Conservation (phyloP, 2,329 filamentous ascomycete genomes). For the Truncatella angustata region DNA sequence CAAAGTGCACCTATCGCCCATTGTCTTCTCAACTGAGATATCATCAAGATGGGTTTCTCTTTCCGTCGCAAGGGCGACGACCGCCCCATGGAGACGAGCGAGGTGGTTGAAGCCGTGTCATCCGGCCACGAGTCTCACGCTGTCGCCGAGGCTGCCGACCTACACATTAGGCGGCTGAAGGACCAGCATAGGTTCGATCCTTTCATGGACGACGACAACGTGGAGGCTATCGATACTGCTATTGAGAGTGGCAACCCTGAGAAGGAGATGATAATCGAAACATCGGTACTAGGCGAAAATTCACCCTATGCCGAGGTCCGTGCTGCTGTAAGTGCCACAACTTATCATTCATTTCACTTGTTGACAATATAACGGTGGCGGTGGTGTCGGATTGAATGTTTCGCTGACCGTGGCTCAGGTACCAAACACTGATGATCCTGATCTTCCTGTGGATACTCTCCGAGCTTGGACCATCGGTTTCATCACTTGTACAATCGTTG, state of each 20-base stretch:
- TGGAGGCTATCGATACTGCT: constrained; percentile 59
- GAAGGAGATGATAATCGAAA: constrained; percentile 55
- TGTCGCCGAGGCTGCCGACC: background rate
- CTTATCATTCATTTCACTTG: no score
- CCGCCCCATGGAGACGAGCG: background rate
- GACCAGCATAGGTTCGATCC: constrained; percentile 8
- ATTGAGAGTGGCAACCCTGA: constrained; percentile 53
- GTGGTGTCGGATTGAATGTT: no score
- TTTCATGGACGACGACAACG: constrained; percentile 53
- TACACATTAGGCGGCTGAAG: constrained; percentile 4
- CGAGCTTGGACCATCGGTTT: constrained; percentile 64
- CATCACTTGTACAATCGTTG: constrained; percentile 59
- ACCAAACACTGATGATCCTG: constrained; percentile 14
- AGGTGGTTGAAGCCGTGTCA: background rate
- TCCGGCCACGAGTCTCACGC: background rate
- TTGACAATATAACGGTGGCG: no score
- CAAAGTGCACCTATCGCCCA: background rate
- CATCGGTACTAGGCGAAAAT: constrained; percentile 60
- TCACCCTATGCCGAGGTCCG: constrained; percentile 68
- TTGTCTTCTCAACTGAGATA: background rate
- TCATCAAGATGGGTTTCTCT: constrained; percentile 6
- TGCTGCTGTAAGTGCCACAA: constrained; percentile 39
- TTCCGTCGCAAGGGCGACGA: constrained; percentile 2
- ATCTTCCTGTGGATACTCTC: constrained; percentile 64
- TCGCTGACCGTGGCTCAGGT: background rate